Conservation (phyloP, 257 asterid genomes). For the Lantana camara region DNA sequence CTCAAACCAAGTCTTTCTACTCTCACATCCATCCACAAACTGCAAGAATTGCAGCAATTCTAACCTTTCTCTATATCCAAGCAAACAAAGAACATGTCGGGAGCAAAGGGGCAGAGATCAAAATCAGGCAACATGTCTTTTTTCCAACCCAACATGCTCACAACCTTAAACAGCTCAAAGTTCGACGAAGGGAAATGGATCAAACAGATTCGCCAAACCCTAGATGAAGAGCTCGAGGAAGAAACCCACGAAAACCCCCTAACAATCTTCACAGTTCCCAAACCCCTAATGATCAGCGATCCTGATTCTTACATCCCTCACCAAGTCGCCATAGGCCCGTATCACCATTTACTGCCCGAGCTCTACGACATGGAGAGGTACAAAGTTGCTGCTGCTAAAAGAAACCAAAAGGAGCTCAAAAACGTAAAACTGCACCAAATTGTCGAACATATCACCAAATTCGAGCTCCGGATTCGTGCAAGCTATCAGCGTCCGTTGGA, state of each 20-base stretch:
- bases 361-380: constrained; percentile 60
- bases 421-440: constrained; percentile 29
- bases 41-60: too few relatives aligned
- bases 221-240: constrained; percentile 39
- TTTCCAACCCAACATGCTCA: not conserved
- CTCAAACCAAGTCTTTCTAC: too few relatives aligned
- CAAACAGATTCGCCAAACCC: constrained; percentile 34
- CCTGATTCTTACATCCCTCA: constrained; percentile 58
- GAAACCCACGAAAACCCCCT: constrained; percentile 39
- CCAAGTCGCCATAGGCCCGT: constrained; percentile 63
- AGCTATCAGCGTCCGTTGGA: constrained; percentile 38
- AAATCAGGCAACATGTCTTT: not conserved
- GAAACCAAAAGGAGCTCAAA: constrained; percentile 29
- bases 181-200: constrained; percentile 48
- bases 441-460: constrained; percentile 29
- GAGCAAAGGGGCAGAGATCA: too few relatives aligned
- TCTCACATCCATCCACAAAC: too few relatives aligned
- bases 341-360: constrained; percentile 47
- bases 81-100: too few relatives aligned
- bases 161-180: constrained; percentile 5
- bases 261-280: constrained; percentile 60
- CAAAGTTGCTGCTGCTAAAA: constrained; percentile 49
- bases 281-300: constrained; percentile 26
- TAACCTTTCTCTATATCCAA: too few relatives aligned
- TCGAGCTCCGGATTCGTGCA: constrained; percentile 37